Evolutionary conservation across 2,329 filamentous ascomycete species (phyloP), one percentile per base, ranked within the genome.

Genomic region (Fusarium irregulare): DNA sequence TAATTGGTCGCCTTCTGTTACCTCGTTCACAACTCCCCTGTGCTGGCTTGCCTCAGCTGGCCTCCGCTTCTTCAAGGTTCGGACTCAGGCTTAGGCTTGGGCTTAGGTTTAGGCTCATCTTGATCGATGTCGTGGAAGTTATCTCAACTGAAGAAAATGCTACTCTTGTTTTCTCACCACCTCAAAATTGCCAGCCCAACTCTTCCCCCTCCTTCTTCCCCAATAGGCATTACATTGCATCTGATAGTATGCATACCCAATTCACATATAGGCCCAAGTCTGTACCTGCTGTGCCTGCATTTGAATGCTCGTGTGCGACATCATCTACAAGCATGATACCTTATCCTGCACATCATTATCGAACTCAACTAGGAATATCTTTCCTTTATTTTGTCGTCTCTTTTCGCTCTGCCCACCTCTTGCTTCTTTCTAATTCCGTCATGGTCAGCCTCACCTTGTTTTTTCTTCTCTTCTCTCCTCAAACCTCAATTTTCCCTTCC

Each of bases 371-470:
- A 44, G 49, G 46, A 37, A 44, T 30, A 56, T 53, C 49, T 41
- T 23, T 34, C 30, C 23, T 32, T 45, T 30, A 20, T 45, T 40
- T 70, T 58, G 48, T 71, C 55, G 20, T 71, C 64, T 71, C 68
- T 71, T 71, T 27, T 71, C 66, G n/a, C 60, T 49, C 56, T 48
- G 6, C 10, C 44, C 49, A 23, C 47, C 23, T 60, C 44, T 53
- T 50, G 53, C 34, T 70, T 68, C 63, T 42, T 53, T 44, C 51
- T 51, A 47, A 48, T 56, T 66, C 40, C 56, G 61, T 65, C 56
- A 59, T 50, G 41, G 70, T 60, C 60, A 70, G 70, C 73, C 71
- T 75, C 71, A 74, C 64, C 58, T 74, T 75, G 49, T 55, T 70
- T 68, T 68, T 62, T 55, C 44, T 50, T 57, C 56, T 70, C 56